Base-by-base conservation (phyloP, 2,329 filamentous ascomycete genomes). In the Aspergillus spinulosporus region DNA sequence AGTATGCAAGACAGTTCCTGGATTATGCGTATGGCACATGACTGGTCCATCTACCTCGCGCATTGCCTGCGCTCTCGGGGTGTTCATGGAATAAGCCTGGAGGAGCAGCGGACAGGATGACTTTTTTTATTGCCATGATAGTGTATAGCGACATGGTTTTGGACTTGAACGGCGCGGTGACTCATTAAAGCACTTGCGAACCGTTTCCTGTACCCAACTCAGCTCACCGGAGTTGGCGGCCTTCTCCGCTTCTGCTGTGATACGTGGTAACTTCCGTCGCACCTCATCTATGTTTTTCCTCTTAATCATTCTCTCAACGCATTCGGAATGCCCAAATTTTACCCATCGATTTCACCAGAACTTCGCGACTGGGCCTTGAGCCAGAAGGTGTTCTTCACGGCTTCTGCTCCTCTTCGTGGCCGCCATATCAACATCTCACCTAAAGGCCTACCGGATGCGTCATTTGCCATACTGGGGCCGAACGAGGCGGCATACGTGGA, bases 361-460 rank as follows among this genome's bases (percentile, higher is more conserved):
- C 80, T 89, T 34, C 76, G 79, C 55, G 72, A 78, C 40, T 92
- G 88, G 87, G 82, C 86, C 49, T 78, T 85, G 47, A 72, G 77
- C 8, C 89, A 92, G 64, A 83, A 86, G 54, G 76, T 92, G 65
- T 92, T 92, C 80, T 92, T 88, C 77, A 86, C 88, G 8, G 87
- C 84, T 40, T 89, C 87, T 11, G 88, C 89, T 0, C 88, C 88
- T 0, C 80, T 85, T 28, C 79, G 80, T n/a, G 86, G 83, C 15
- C 73, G 76, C 1, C 88, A 92, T 74, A 78, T 92, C 76, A 92
- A 92, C 66, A 75, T 91, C 54, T 92, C 88, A 0, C 88, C 89
- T 48, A 91, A 92, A 72, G 88, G 89, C 48, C 80, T 87, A 21
- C 77, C 84, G 0, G 78, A 81, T 15, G 75, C 80, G n/a, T 85